Evolutionary conservation across 169 alveolate species (phyloP), one percentile per base, ranked within the genome.

Genomic region (Besnoitia besnoiti): DNA sequence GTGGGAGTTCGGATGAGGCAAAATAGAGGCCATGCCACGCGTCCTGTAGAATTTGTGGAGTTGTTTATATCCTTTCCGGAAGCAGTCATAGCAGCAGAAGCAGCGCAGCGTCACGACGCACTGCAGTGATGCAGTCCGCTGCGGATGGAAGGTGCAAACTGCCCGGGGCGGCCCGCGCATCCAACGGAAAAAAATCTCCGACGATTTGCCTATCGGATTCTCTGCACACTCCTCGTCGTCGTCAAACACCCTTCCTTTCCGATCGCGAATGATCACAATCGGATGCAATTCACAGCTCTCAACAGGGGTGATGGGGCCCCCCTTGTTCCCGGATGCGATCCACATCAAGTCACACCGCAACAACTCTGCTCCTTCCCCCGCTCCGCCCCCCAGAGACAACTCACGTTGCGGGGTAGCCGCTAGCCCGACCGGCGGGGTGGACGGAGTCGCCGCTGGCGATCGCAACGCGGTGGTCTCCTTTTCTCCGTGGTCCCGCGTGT

Each of bases 211-310:
- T 51, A 77, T 77, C 87, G 55, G 59, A 10, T 77, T 42, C 59
- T 77, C 59, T 77, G 12, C 87, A 37, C 87, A 8, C 35, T 77
- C 61, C 21, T 77, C 87, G 87, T 77, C 87, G 30, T 77, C 59
- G 30, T 77, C 87, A 91, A 89, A 16, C 96, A 95, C 85, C 84
- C 94, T 90, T 30, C 97, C 97, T 55, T 46, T 84, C 44, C 93
- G 91, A 51, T 96, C 96, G 76, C 94, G 94, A 61, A 96, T 79
- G 47, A 96, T 93, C n/a, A 96, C 96, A 14, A 95, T 96, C 33
- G 97, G 97, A 49, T 94, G 97, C 73, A 96, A 85, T 79, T 96
- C 97, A 91, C 97, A 96, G 80, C 94, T 94, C 85, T 95, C 97
- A 59, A 96, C 97, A 3, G 97, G 97, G 21, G 96, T 94, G 46